Conservation (phyloP, 805 yeast genomes). For the Ogataea populi-albae region DNA sequence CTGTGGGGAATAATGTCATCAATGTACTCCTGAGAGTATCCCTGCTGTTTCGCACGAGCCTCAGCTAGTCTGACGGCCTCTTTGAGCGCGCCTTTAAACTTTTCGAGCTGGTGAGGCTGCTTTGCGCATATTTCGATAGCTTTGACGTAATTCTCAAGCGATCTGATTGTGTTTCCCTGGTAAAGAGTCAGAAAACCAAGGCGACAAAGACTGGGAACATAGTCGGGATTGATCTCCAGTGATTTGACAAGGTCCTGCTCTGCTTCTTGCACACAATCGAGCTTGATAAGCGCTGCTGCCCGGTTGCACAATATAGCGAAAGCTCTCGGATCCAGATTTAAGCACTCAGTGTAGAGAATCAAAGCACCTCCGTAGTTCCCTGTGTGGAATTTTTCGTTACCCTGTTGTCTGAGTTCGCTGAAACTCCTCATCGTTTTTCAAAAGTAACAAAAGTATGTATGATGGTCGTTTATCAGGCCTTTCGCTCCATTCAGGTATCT, state of each 20-base stretch:
- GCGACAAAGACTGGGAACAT: slow-evolving; percentile 39
- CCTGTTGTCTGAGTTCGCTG: slow-evolving; percentile 23
- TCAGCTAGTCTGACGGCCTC: slow-evolving; percentile 30
- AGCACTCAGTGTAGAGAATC: slow-evolving; percentile 36
- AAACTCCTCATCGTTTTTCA: slow-evolving; percentile 4
- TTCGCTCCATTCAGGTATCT: background rate
- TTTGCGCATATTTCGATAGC: slow-evolving; percentile 28
- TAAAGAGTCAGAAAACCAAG: slow-evolving; percentile 35
- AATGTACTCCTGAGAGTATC: slow-evolving; percentile 29
- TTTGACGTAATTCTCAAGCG: slow-evolving; percentile 35
- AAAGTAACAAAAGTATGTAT: no score
- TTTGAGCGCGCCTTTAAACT: slow-evolving; percentile 27
- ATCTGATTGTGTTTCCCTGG: slow-evolving; percentile 35
- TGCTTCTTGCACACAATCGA: slow-evolving; percentile 36
- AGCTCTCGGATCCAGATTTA: slow-evolving; percentile 32
- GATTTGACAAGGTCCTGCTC: slow-evolving; percentile 35
- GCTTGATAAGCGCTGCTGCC: slow-evolving; percentile 38
- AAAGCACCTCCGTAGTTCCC: slow-evolving; percentile 34
- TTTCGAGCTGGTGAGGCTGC: slow-evolving; percentile 19
- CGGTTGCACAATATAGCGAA: slow-evolving; percentile 37
- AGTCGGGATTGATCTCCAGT: slow-evolving; percentile 31
- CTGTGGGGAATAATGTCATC: slow-evolving; percentile 26
- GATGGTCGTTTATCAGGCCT: no score
- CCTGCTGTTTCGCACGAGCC: slow-evolving; percentile 32
- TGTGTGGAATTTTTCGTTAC: slow-evolving; percentile 28